Evolutionary conservation across 768 basidiomycete genomes (phyloP), one percentile per base, ranked within the genome.

Genomic region (Leucosporidium scottii): DNA sequence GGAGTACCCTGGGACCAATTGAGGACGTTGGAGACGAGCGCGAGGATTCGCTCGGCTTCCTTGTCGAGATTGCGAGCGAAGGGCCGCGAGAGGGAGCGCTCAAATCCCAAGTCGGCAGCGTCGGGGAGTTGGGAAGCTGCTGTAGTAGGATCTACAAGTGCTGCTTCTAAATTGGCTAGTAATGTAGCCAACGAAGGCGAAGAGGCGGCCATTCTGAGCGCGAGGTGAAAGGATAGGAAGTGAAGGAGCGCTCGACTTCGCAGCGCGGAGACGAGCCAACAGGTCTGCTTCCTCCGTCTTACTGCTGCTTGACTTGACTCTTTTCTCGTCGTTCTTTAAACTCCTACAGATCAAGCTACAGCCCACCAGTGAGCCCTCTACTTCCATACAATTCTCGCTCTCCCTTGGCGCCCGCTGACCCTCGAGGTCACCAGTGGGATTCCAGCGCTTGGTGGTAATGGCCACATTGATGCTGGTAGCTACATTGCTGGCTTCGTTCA

Each of bases 31-130:
- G 27, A 92, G 74, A 12, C 80, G 77, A 70, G 56, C 12, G n/a
- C 1, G 27, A 96, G 82, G 3, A 93, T 82, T 36, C 85, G 82
- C 21, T 82, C 78, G 0, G 89, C 87, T 64, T 89, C 83, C 5
- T 75, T 77, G 74, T 97, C 93, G 47, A 96, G 78, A 51, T 86
- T 84, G 62, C 81, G 81, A 2, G 87, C 87, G 62, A 96, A 82
- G 2, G 79, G 81, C 6, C 83, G 78, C 77, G 93, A 88, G 69
- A 98, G 84, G 3, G 93, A 89, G 28, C 90, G 87, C 78, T 96
- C 90, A 78, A 93, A 97, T n/a, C 82, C 79, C 65, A 98, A 81
- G 79, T 97, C 93, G 20, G 81, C 70, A 4, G 91, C 87, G 13
- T 59, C 58, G 18, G 80, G 80, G 10, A 81, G 70, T 10, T 56